Percentiles rank a stretch among this genome's conserved stretches.
Evolutionary conservation across 495 filamentous ascomycete species (phyloP).

Genomic region (Hypoxylon fuscum): DNA sequence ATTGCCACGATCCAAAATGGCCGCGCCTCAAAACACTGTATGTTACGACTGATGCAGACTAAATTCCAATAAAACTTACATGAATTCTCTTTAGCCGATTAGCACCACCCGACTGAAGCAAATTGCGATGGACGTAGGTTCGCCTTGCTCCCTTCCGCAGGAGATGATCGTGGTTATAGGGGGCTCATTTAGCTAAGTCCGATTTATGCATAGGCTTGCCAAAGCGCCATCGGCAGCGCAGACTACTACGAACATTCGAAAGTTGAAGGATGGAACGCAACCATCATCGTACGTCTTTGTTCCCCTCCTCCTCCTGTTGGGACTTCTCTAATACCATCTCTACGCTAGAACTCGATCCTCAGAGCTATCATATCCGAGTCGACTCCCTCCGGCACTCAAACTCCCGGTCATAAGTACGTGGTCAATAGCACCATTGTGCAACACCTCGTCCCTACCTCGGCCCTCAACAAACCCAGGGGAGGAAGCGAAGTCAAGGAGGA

Average conservation of each 20-base stretch:
- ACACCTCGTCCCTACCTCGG: constrained; percentile 70
- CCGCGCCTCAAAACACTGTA: constrained; percentile 43
- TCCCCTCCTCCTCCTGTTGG: neutral
- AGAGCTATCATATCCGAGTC: constrained; percentile 85
- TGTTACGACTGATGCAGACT: constrained; percentile 3
- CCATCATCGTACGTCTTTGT: constrained; percentile 78
- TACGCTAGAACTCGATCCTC: constrained; percentile 79
- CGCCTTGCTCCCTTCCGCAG: constrained; percentile 15
- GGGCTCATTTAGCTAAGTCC: constrained; percentile 29
- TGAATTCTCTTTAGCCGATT: constrained; percentile 68
- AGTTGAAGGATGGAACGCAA: constrained; percentile 84
- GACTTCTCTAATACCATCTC: constrained; percentile 12
- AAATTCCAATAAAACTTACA: constrained; percentile 20
- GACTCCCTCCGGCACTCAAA: constrained; percentile 60
- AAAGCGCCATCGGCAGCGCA: constrained; percentile 72
- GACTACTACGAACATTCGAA: constrained; percentile 83
- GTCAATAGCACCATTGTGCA: constrained; percentile 99
- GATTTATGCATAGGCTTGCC: constrained; percentile 73
- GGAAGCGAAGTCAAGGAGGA: constrained; percentile 46
- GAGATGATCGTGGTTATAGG: neutral
- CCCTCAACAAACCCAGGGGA: constrained; percentile 61
- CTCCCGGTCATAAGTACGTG: constrained; percentile 80
- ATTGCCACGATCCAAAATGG: constrained; percentile 37
- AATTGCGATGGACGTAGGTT: constrained; percentile 81
- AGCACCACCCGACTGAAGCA: constrained; percentile 78